These are phyloP conservation scores for Buddleja alternifolia DNA, from an alignment of 257 asterid species.

Conservation along the genomic window DNA sequence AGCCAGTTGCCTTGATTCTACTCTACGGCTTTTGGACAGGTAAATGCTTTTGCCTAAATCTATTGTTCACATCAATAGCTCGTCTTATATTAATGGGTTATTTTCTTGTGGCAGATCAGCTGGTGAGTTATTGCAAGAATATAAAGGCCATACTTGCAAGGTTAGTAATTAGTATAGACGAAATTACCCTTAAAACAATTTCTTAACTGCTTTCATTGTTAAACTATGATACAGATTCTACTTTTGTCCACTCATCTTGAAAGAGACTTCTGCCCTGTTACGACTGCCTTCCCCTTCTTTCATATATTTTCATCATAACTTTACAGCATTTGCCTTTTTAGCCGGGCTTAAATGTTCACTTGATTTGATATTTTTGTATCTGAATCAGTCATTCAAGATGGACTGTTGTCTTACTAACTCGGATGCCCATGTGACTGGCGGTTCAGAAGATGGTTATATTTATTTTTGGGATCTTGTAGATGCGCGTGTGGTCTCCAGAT, in stretches of 20 bases:
- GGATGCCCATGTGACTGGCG: slow-evolving; percentile 89
- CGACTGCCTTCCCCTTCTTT: neutral
- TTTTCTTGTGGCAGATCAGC: slow-evolving; percentile 53
- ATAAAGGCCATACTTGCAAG: slow-evolving; percentile 96
- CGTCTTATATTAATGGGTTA: neutral
- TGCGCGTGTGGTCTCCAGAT: slow-evolving; percentile 68
- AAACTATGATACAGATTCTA: neutral
- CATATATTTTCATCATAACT: neutral
- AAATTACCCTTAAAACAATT: neutral
- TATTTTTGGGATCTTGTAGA: slow-evolving; percentile 98
- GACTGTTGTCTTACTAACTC: slow-evolving; percentile 94
- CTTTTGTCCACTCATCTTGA: neutral
- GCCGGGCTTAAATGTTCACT: slow-evolving; percentile 1
- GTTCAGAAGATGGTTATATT: slow-evolving; percentile 90
- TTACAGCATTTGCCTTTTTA: neutral
- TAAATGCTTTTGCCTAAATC: slow-evolving; percentile 34
- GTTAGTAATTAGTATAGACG: slow-evolving; percentile 31
- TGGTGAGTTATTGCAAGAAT: slow-evolving; percentile 93
- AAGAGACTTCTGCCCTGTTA: neutral
- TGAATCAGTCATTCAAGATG: slow-evolving; percentile 79
- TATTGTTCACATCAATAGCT: slow-evolving; percentile 1
- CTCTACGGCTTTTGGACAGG: slow-evolving; percentile 88
- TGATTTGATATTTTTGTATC: slow-evolving; percentile 2
- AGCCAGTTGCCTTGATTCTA: slow-evolving; percentile 93
- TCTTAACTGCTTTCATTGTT: neutral